Percentiles rank a stretch among this genome's conserved stretches.
phyloP scores from a whole-genome alignment of 768 basidiomycete species.

The Suillus fuscotomentosus region DNA sequence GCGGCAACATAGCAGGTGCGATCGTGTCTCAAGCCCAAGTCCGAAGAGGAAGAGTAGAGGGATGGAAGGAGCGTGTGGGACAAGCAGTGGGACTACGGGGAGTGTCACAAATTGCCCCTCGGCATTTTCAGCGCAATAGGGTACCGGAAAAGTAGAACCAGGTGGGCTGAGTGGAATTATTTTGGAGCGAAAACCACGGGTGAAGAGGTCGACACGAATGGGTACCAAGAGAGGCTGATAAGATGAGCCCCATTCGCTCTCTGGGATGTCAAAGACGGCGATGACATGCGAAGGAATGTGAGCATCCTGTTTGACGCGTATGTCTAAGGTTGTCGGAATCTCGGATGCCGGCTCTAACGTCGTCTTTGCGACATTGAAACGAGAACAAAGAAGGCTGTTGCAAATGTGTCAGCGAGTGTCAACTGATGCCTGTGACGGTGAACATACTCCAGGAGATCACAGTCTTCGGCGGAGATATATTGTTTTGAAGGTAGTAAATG shows the following conservation, averaged over 20 bases:
- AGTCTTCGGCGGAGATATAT: conserved; percentile 14
- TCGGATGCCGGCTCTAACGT: conserved; percentile 20
- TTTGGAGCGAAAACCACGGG: conserved; percentile 35
- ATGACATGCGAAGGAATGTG: conserved; percentile 59
- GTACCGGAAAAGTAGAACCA: conserved; percentile 34
- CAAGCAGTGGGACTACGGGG: conserved; percentile 45
- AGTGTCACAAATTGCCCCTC: conserved; percentile 41
- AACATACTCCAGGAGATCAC: conserved; percentile 30
- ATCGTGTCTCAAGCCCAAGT: conserved; percentile 49
- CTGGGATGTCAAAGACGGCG: conserved; percentile 39
- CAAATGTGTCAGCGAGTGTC: conserved; percentile 9
- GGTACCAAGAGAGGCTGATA: conserved; percentile 49
- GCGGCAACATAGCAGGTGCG: conserved; percentile 45
- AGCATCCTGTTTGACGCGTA: conserved; percentile 44
- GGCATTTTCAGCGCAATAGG: conserved; percentile 18
- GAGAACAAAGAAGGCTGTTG: conserved; percentile 29
- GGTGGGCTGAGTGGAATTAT: conserved; percentile 33
- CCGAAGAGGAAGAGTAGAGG: conserved; percentile 60
- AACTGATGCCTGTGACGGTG: background rate
- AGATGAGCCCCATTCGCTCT: conserved; percentile 25
- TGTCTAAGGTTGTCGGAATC: conserved; percentile 45
- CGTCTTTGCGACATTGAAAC: conserved; percentile 32
- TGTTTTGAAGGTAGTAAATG: conserved; percentile 25
- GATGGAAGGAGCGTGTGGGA: conserved; percentile 55
- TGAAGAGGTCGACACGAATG: conserved; percentile 48